Evolutionary conservation across 1,139 yeast species (phyloP), one percentile per base, ranked within the genome.

Genomic region (Yamadazyma atmosphaerica): DNA sequence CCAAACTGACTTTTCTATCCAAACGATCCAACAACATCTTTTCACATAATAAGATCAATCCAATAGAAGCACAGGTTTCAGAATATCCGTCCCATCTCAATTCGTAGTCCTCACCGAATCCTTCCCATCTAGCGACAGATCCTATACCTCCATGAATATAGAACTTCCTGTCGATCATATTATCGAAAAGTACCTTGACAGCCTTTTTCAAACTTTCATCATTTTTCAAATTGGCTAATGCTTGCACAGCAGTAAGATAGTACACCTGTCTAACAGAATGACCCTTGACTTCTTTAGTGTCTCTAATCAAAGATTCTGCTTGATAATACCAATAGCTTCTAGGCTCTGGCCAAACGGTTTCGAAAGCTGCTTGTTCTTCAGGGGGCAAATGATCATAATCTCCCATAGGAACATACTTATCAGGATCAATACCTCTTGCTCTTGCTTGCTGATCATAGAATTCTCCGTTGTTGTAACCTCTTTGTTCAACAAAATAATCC

Each of bases 71-170:
- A 46, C 59, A 55, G 2, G 58, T 54, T 35, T 55, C 59, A 16
- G 50, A 45, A 28, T 55, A 55, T 25, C 58, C 50, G 27, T 47
- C 46, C 52, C 56, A 49, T 29, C 51, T 41, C 22, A 54, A 42
- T 18, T 50, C 56, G 26, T 49, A 55, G 14, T 43, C 36, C 16
- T 46, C 50, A 14, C 56, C 58, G 39, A 54, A 54, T 2, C 59
- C 59, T 45, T 55, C 59, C 54, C 55, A 54, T 19, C 44, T 39
- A 15, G 25, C 41, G 26, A 47, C 39, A 7, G 58, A 33, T 1
- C 59, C 59, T 39, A 54, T 53, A 9, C 58, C 59, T 15, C 58
- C 59, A 38, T 49, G 53, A 17, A 54, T 49, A 34, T 52, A 52
- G 36, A 54, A 35, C 32, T 54, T 53, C 9, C 42, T 44, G 36